Evolutionary conservation across 179 eudicot genomes (phyloP).

Genomic region (Amaranthus tricolor): DNA sequence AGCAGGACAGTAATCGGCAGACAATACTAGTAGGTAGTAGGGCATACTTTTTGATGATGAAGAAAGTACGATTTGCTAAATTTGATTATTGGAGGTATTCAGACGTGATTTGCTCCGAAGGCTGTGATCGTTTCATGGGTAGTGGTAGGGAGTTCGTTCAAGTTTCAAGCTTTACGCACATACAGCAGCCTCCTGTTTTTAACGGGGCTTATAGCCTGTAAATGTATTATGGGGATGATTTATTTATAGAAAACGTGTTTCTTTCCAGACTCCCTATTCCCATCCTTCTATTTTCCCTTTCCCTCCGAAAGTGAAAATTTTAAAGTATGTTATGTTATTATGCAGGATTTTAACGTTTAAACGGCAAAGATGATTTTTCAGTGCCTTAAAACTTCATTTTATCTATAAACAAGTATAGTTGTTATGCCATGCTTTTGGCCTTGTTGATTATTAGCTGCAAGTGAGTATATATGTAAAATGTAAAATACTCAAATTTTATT

Average conservation of each 20-base stretch:
- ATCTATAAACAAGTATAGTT: no score
- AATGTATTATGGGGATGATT: conserved; percentile 21
- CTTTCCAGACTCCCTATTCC: not conserved
- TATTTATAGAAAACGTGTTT: conserved; percentile 14
- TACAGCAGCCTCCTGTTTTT: conserved; percentile 26
- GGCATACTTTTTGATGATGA: conserved; percentile 29
- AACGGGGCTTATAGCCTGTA: conserved; percentile 24
- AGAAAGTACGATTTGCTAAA: conserved; percentile 16
- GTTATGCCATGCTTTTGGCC: no score
- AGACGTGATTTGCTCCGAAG: conserved; percentile 19
- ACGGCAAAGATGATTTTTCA: no score
- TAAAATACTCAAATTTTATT: no score
- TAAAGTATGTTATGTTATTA: no score
- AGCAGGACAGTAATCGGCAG: conserved; percentile 14
- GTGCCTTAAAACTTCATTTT: no score
- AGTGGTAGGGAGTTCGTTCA: not conserved
- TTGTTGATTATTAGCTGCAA: no score
- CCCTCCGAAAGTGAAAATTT: no score
- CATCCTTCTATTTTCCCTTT: not conserved
- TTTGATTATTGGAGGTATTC: conserved; percentile 19
- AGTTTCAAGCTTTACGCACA: not conserved
- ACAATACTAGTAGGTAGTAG: conserved; percentile 1
- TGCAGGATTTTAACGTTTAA: no score
- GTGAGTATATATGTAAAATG: no score
- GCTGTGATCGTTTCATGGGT: conserved; percentile 5